Conservation (phyloP, 768 basidiomycete genomes). For the Fomitopsis serialis region DNA sequence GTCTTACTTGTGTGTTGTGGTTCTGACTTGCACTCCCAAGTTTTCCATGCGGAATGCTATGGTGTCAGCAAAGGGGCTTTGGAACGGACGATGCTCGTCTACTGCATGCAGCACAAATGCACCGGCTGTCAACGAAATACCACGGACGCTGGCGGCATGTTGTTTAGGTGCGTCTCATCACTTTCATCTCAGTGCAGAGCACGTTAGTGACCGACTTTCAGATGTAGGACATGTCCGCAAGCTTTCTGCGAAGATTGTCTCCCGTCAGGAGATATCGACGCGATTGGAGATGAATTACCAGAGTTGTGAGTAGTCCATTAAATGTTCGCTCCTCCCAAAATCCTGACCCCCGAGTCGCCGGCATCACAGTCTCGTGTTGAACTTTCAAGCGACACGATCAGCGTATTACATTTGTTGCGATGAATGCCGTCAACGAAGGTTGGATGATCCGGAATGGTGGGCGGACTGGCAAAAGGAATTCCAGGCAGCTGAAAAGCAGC, state of each 20-base stretch:
- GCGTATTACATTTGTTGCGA: conserved; percentile 49
- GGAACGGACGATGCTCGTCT: conserved; percentile 14
- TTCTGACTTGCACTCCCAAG: conserved; percentile 23
- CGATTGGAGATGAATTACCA: conserved; percentile 49
- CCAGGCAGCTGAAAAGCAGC: conserved; percentile 28
- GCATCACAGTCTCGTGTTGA: conserved; percentile 32
- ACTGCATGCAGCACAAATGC: conserved; percentile 51
- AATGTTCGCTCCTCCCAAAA: not conserved
- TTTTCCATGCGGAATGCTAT: conserved; percentile 49
- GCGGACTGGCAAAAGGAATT: conserved; percentile 41
- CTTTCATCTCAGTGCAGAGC: not conserved
- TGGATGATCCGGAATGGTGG: conserved; percentile 30
- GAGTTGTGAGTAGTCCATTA: conserved; percentile 42
- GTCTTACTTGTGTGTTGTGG: not conserved
- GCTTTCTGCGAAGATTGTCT: conserved; percentile 63
- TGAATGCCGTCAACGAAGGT: conserved; percentile 38
- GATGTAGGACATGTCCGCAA: conserved; percentile 54
- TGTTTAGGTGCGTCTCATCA: conserved; percentile 41
- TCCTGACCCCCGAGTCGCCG: too few relatives aligned
- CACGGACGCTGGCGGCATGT: conserved; percentile 46
- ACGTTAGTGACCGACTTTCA: conserved; percentile 11
- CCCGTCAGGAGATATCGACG: conserved; percentile 41
- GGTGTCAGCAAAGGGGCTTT: conserved; percentile 31
- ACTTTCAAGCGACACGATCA: conserved; percentile 28
- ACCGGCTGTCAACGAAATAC: conserved; percentile 38